These are phyloP conservation scores for Clitocybe nebularis DNA, from an alignment of 1,284 basidiomycete species.

Conservation along the genomic window DNA sequence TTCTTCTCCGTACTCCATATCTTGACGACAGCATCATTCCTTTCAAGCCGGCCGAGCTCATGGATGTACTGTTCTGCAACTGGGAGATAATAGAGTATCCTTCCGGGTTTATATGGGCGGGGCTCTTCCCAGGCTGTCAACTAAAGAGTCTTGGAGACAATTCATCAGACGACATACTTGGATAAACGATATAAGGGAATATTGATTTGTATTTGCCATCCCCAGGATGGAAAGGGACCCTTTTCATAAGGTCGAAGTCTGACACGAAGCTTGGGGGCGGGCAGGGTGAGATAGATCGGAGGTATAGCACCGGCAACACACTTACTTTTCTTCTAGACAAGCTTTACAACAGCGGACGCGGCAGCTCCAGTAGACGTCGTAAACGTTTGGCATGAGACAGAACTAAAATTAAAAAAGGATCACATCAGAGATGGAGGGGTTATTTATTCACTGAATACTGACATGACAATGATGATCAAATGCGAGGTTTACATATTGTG, in stretches of 20 bases:
- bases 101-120: constrained; percentile 18
- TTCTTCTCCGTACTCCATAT: constrained; percentile 15
- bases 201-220: constrained; percentile 11
- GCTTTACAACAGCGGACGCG: constrained; percentile 16
- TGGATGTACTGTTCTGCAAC: constrained; percentile 12
- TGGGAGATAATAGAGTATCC: constrained; percentile 14
- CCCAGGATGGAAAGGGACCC: constrained; percentile 8
- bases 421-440: background rate
- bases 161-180: constrained; percentile 10
- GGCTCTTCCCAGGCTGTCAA: too few species aligned
- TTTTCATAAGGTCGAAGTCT: constrained; percentile 13
- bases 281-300: background rate
- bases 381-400: constrained; percentile 9
- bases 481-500: constrained; percentile 33
- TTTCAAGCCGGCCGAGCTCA: constrained; percentile 10
- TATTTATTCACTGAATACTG: background rate
- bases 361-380: constrained; percentile 19
- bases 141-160: background rate
- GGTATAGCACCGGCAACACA: background rate
- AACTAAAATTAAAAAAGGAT: constrained; percentile 9
- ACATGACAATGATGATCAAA: constrained; percentile 39
- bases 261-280: constrained; percentile 14
- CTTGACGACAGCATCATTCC: constrained; percentile 4
- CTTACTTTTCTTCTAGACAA: constrained; percentile 17
- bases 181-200: constrained; percentile 17